Evolutionary conservation across 1,284 basidiomycete species (phyloP).

Genomic region (Neolentinus lepideus): DNA sequence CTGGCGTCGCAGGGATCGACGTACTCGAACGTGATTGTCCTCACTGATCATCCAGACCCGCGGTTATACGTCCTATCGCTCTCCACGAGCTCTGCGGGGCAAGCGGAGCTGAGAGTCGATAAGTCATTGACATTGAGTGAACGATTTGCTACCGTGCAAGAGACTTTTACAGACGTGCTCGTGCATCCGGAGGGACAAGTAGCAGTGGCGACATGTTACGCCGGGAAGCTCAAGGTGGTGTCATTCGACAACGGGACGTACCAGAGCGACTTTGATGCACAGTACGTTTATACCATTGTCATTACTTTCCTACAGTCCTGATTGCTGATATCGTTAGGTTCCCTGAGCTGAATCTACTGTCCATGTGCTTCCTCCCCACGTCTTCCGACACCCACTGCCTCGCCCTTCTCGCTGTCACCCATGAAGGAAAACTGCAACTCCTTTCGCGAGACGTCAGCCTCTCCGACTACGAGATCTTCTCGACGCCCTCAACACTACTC

Average conservation of each 20-base stretch:
- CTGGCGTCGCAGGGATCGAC: constrained; percentile 28
- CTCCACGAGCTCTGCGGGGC: constrained; percentile 25
- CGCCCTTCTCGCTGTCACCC: constrained; percentile 64
- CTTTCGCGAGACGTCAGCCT: constrained; percentile 49
- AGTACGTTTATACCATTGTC: constrained; percentile 34
- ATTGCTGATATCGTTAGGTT: constrained; percentile 36
- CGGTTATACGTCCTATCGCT: constrained; percentile 50
- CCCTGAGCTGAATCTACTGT: constrained; percentile 69
- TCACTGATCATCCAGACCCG: constrained; percentile 69
- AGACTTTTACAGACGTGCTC: constrained; percentile 60
- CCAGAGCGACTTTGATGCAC: constrained; percentile 51
- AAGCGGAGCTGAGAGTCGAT: constrained; percentile 28
- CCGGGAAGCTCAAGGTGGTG: constrained; percentile 60
- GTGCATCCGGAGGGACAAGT: constrained; percentile 54
- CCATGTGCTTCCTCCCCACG: constrained; percentile 56
- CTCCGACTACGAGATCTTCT: constrained; percentile 45
- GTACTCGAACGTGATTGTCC: constrained; percentile 47
- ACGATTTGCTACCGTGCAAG: constrained; percentile 45
- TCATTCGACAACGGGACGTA: constrained; percentile 43
- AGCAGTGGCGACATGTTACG: constrained; percentile 59
- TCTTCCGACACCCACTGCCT: constrained; percentile 42
- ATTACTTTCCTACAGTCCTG: neutral
- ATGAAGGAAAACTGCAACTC: constrained; percentile 52
- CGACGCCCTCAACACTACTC: constrained; percentile 39
- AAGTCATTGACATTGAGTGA: constrained; percentile 47